Conservation (phyloP, 106 monocot genomes). For the Phalaenopsis equestris region DNA sequence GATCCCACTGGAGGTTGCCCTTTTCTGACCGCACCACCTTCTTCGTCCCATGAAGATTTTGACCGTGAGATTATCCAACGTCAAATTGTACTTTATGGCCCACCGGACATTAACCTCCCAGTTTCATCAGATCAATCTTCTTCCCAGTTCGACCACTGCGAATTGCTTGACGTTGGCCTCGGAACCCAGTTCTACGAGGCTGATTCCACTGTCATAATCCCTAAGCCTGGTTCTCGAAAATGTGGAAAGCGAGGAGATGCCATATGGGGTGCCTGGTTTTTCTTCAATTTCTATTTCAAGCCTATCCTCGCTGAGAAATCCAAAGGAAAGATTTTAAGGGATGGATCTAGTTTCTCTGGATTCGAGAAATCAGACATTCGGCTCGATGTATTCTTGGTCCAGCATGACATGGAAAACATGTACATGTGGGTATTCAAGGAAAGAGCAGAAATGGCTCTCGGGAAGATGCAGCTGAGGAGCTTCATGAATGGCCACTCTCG, state of each 20-base stretch:
- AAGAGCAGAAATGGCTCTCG: constrained; percentile 36
- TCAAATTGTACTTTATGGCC: constrained; percentile 21
- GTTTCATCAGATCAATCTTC: constrained; percentile 25
- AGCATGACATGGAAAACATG: constrained; percentile 64
- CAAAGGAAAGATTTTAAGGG: constrained; percentile 32
- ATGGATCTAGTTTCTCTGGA: constrained; percentile 24
- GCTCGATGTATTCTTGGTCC: constrained; percentile 44
- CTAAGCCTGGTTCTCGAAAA: constrained; percentile 35
- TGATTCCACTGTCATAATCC: constrained; percentile 19
- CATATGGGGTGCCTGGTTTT: constrained; percentile 67
- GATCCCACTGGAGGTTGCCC: constrained; percentile 17
- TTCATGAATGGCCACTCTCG: constrained; percentile 60
- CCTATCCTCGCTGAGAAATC: constrained; percentile 36
- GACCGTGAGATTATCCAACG: constrained; percentile 24
- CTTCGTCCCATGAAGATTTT: constrained; percentile 20
- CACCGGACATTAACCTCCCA: constrained; percentile 50
- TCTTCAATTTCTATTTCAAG: constrained; percentile 62
- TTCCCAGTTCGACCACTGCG: constrained; percentile 23
- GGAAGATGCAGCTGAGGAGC: constrained; percentile 58
- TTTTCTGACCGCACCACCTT: not conserved
- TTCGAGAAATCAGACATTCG: constrained; percentile 45
- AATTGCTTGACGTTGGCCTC: constrained; percentile 33
- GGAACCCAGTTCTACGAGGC: constrained; percentile 36
- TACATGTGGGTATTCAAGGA: constrained; percentile 65
- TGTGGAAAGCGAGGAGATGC: constrained; percentile 36